phyloP scores from a whole-genome alignment of 805 yeast species.

The Kregervanrija delftensis region DNA sequence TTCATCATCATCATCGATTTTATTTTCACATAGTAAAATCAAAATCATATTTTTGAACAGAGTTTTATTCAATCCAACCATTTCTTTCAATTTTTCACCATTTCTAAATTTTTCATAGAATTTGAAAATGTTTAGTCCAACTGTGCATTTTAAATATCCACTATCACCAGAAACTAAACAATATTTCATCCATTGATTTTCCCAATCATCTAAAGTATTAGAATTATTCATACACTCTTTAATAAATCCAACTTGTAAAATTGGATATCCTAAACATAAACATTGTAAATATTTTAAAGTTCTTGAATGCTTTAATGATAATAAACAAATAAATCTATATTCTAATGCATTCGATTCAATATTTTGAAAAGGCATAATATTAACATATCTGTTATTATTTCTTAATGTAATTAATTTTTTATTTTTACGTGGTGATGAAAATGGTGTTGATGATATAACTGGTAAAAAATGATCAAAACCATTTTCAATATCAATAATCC shows the following conservation, averaged over 20 bases:
- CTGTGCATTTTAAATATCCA: slow-evolving; percentile 25
- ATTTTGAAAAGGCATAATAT: too few relatives aligned
- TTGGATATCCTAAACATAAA: slow-evolving; percentile 82
- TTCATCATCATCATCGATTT: background rate
- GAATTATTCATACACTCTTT: slow-evolving; percentile 35
- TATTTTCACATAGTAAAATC: slow-evolving; percentile 4
- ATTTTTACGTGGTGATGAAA: too few relatives aligned
- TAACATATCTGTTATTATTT: too few relatives aligned
- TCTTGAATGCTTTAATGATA: slow-evolving; percentile 52
- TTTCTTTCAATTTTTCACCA: slow-evolving; percentile 30
- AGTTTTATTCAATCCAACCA: slow-evolving; percentile 33
- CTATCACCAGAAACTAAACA: slow-evolving; percentile 72
- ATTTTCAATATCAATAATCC: background rate
- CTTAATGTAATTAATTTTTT: too few relatives aligned
- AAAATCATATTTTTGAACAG: background rate
- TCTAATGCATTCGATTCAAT: background rate
- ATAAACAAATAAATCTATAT: slow-evolving; percentile 55
- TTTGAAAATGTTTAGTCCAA: slow-evolving; percentile 40
- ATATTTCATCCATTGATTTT: slow-evolving; percentile 43
- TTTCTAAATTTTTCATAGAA: slow-evolving; percentile 34
- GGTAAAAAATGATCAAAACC: too few relatives aligned
- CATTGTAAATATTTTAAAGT: slow-evolving; percentile 74
- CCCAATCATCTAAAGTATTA: slow-evolving; percentile 13
- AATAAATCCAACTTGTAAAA: slow-evolving; percentile 53
- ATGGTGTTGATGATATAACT: too few relatives aligned